Conservation (phyloP, 2,329 filamentous ascomycete genomes). For the Colletotrichum sp. region DNA sequence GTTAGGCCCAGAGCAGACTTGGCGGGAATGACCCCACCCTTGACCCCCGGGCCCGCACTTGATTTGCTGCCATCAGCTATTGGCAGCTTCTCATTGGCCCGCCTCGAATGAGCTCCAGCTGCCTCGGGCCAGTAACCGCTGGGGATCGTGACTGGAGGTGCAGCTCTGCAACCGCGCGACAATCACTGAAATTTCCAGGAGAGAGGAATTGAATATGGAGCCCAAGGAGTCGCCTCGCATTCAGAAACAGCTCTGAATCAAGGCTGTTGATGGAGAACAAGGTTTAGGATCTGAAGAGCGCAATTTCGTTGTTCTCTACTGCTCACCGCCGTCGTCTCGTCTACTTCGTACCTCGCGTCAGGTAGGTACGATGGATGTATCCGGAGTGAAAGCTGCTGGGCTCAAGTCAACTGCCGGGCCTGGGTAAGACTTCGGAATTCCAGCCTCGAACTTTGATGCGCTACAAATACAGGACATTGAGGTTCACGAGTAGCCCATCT, state of each 20-base stretch:
- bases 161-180: conserved; percentile 22
- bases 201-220: neutral
- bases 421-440: neutral
- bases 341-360: neutral
- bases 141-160: conserved; percentile 15
- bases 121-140: conserved; percentile 15
- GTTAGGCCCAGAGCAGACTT: conserved; percentile 11
- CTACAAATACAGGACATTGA: neutral
- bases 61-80: conserved; percentile 4
- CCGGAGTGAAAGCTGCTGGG: neutral
- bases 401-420: neutral
- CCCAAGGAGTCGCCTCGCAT: neutral
- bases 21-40: neutral
- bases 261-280: neutral
- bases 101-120: neutral
- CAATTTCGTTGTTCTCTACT: neutral
- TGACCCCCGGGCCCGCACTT: neutral
- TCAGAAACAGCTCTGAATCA: neutral
- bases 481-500: neutral
- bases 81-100: neutral
- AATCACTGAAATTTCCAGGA: neutral
- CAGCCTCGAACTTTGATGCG: neutral
- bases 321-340: neutral
- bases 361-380: neutral
- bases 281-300: neutral